Evolutionary conservation across 1,139 yeast species (phyloP).

Genomic region (Meyerozyma carpophila): DNA sequence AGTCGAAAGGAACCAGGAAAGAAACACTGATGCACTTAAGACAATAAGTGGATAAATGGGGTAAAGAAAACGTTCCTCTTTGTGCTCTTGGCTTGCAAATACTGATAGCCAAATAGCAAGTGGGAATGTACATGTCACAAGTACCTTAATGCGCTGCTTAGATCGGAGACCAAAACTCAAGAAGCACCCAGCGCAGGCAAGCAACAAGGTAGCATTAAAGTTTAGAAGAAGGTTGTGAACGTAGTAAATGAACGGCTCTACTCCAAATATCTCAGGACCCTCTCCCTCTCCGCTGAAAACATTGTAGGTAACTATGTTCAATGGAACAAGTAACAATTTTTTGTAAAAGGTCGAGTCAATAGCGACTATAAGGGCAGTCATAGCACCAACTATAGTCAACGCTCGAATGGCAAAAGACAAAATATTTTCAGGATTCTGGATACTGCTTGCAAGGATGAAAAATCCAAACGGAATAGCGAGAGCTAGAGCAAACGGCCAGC

Average conservation of each 20-base stretch:
- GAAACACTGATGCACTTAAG: constrained; percentile 56
- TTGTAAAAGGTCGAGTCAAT: constrained; percentile 67
- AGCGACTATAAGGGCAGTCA: constrained; percentile 29
- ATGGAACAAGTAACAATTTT: constrained; percentile 64
- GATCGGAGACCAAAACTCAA: constrained; percentile 12
- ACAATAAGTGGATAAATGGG: constrained; percentile 73
- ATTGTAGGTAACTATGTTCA: constrained; percentile 79
- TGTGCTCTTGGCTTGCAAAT: constrained; percentile 77
- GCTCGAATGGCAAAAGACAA: constrained; percentile 14
- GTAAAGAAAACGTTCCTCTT: constrained; percentile 87
- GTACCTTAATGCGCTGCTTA: constrained; percentile 9
- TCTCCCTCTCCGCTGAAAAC: constrained; percentile 66
- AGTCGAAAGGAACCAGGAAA: constrained; percentile 19
- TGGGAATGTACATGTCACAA: constrained; percentile 12
- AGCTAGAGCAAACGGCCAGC: constrained; percentile 87
- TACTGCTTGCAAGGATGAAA: constrained; percentile 16
- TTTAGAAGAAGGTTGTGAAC: constrained; percentile 63
- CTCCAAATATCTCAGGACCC: constrained; percentile 91
- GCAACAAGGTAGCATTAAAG: constrained; percentile 54
- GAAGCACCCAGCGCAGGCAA: constrained; percentile 40
- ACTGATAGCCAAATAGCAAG: constrained; percentile 61
- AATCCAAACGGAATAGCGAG: constrained; percentile 57
- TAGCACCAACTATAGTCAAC: constrained; percentile 14
- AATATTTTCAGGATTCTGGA: constrained; percentile 6
- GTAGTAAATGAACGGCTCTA: constrained; percentile 79